phyloP scores from a whole-genome alignment of 768 basidiomycete species.

The Rhodotorula diobovata region DNA sequence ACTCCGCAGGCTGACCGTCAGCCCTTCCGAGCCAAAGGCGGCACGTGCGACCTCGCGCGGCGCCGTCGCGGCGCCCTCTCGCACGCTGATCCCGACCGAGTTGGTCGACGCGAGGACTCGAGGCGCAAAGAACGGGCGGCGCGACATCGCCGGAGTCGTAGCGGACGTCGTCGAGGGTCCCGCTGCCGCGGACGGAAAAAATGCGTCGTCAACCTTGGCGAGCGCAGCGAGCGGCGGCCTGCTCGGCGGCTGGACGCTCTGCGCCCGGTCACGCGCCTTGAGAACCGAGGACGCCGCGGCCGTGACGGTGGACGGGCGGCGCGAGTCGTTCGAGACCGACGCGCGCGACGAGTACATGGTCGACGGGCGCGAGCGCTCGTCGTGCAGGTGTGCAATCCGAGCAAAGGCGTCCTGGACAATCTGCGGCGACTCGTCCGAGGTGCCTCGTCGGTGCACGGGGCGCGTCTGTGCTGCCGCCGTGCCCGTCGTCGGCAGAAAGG shows the following conservation, averaged over 20 bases:
- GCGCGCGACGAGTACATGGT: background rate
- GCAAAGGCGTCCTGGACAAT: slow-evolving; percentile 17
- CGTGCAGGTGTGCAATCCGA: background rate
- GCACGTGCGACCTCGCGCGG: slow-evolving; percentile 4
- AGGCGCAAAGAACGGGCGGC: background rate
- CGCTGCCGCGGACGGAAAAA: slow-evolving; percentile 2
- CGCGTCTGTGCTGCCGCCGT: background rate
- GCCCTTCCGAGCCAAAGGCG: background rate
- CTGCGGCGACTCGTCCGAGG: slow-evolving; percentile 21
- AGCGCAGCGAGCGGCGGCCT: background rate
- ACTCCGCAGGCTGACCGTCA: slow-evolving; percentile 22
- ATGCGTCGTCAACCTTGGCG: slow-evolving; percentile 3
- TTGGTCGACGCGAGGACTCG: background rate
- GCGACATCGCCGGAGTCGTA: background rate
- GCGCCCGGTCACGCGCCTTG: background rate
- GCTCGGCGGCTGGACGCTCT: slow-evolving; percentile 1
- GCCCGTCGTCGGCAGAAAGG: background rate
- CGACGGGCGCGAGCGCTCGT: background rate
- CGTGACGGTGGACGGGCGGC: background rate
- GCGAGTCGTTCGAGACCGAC: background rate
- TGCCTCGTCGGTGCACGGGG: slow-evolving; percentile 10
- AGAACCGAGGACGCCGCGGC: background rate
- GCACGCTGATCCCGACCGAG: slow-evolving; percentile 20
- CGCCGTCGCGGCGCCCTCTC: background rate
- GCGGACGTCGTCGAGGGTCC: background rate